Conservation (phyloP, 305 asterid species). For the Salvia sclarea region DNA sequence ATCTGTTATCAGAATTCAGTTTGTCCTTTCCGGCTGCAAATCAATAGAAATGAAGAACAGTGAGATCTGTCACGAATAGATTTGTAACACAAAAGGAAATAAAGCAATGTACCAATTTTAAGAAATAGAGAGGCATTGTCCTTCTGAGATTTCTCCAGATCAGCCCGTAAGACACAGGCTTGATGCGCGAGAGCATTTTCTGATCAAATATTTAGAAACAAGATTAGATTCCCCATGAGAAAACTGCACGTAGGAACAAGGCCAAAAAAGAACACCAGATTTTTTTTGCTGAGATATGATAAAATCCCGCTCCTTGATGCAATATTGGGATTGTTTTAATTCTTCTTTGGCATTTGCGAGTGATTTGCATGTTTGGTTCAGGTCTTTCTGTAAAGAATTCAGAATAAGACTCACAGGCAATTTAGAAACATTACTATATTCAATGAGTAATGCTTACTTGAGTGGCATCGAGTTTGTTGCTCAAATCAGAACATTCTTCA, state of each 20-base stretch:
- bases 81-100: background rate
- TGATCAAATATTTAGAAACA: slow-evolving; percentile 32
- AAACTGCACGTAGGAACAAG: background rate
- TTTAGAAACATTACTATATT: background rate
- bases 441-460: slow-evolving; percentile 47
- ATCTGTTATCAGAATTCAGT: slow-evolving; percentile 63
- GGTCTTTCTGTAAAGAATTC: slow-evolving; percentile 57
- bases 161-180: slow-evolving; percentile 75
- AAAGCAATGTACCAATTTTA: slow-evolving; percentile 57
- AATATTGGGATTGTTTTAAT: slow-evolving; percentile 51
- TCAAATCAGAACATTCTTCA: slow-evolving; percentile 53
- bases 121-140: slow-evolving; percentile 63
- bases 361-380: slow-evolving; percentile 53
- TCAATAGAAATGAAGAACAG: slow-evolving; percentile 10
- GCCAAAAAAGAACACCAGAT: slow-evolving; percentile 53
- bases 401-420: slow-evolving; percentile 33
- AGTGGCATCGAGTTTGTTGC: slow-evolving; percentile 60
- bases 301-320: slow-evolving; percentile 70
- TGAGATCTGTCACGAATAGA: slow-evolving; percentile 4
- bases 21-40: slow-evolving; percentile 75
- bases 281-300: slow-evolving; percentile 75
- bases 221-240: slow-evolving; percentile 18
- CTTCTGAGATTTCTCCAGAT: slow-evolving; percentile 71
- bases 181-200: slow-evolving; percentile 86
- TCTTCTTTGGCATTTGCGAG: slow-evolving; percentile 62